Conservation (phyloP, 2,329 filamentous ascomycete genomes). For the Xylaria sp. region DNA sequence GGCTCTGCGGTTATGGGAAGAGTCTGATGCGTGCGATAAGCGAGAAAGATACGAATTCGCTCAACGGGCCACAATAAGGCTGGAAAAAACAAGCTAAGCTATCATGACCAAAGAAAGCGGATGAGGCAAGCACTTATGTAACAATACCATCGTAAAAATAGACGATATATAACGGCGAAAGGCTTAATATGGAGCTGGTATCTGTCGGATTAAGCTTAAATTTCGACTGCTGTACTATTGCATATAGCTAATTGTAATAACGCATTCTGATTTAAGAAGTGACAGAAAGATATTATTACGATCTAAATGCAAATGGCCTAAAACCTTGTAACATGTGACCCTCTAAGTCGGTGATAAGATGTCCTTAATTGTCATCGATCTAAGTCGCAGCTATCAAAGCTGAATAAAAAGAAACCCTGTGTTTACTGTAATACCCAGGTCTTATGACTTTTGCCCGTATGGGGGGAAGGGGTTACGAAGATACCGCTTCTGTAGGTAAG, state of each 20-base stretch:
- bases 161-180: neutral
- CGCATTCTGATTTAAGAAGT: neutral
- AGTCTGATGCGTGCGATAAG: slow-evolving; percentile 48
- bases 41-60: slow-evolving; percentile 47
- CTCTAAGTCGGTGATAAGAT: neutral
- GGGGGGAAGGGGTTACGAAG: too few species aligned
- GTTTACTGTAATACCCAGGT: too few species aligned
- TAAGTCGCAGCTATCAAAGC: too few species aligned
- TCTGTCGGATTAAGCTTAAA: neutral
- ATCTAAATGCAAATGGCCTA: neutral
- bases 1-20: slow-evolving; percentile 53
- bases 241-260: neutral
- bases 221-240: neutral
- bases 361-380: neutral
- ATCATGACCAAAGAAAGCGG: neutral
- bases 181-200: slow-evolving; percentile 3
- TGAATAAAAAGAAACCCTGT: too few species aligned
- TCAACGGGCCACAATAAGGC: slow-evolving; percentile 19
- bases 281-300: neutral
- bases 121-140: neutral
- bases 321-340: neutral
- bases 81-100: slow-evolving; percentile 7
- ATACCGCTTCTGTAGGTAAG: too few species aligned
- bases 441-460: too few species aligned
- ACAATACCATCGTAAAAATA: neutral